Conservation (phyloP, 2,329 filamentous ascomycete genomes). For the Zymoseptoria tritici region DNA sequence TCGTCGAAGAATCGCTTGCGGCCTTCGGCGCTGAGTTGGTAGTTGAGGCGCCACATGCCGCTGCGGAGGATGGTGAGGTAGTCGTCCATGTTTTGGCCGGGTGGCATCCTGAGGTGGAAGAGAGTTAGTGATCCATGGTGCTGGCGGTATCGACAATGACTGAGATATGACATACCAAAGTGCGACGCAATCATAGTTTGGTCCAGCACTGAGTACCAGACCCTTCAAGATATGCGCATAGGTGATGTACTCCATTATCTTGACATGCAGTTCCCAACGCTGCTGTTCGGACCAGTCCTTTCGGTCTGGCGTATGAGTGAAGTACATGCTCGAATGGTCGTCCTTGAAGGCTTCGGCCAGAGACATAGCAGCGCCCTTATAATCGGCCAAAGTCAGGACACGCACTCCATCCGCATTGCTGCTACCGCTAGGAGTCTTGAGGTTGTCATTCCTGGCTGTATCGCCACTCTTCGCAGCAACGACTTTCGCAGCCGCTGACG, state of each 20-base stretch:
- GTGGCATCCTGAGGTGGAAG: constrained; percentile 60
- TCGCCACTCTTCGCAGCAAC: constrained; percentile 4
- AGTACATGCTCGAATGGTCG: constrained; percentile 67
- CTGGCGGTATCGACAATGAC: background rate
- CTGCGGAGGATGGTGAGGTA: constrained; percentile 64
- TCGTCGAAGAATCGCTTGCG: constrained; percentile 68
- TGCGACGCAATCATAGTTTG: constrained; percentile 69
- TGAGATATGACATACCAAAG: constrained; percentile 55
- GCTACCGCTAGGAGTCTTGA: background rate
- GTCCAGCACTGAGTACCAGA: constrained; percentile 65
- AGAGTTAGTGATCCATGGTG: background rate
- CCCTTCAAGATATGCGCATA: constrained; percentile 69
- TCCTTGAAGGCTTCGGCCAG: constrained; percentile 71
- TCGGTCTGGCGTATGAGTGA: constrained; percentile 64
- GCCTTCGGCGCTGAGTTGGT: constrained; percentile 65
- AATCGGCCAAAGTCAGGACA: constrained; percentile 57
- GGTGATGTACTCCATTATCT: constrained; percentile 69
- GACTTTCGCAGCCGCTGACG: constrained; percentile 9
- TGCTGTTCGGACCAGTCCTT: constrained; percentile 55
- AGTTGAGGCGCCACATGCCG: constrained; percentile 71
- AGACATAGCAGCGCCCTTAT: constrained; percentile 61
- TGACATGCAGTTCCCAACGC: constrained; percentile 68
- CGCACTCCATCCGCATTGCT: constrained; percentile 49
- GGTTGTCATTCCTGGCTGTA: constrained; percentile 1
- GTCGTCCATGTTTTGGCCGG: constrained; percentile 65